Base-by-base conservation (phyloP, 2,329 filamentous ascomycete genomes). In the Ophiostoma australiae region DNA sequence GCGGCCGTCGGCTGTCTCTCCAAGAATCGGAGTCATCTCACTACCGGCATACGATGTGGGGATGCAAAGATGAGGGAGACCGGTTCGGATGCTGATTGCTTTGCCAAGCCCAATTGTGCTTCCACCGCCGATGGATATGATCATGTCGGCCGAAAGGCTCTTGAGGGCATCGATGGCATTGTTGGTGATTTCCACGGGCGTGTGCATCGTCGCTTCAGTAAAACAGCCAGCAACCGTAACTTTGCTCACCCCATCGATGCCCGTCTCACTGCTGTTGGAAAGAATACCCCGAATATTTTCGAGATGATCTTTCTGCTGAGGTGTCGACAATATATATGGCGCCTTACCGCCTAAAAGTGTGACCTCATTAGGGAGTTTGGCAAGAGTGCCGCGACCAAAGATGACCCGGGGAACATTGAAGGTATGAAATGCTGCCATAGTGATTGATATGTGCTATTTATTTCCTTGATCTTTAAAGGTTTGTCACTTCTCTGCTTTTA, bases 21-120 rank as follows among this genome's bases (percentile, higher is more conserved):
- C 88, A 15, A 90, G 78, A 67, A 89, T 88, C 0, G 87, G 85
- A 3, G 88, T 90, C 83, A 90, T 87, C 76, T 90, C 88, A 72
- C 84, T 86, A 3, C 86, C 86, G 5, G 86, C 84, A 75, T 88
- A 89, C 0, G 86, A 87, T 2, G 86, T 88, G n/a, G 86, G 85
- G 68, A 89, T 84, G 41, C 67, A 70, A 11, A 58, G 52, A 58
- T 58, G 52, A 6, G 52, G 52, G 3, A 58, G 52, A n/a, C 52
- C 52, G 10, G 52, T 58, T 8, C 52, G 52, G 3, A 58, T 58
- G 11, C 52, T 58, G 23, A 58, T 58, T 23, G 52, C 52, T 27
- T 58, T 58, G 8, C 52, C 52, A 58, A 58, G 52, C 27, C 52
- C 52, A 13, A 58, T 58, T 10, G 52, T 58, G 52, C 52, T 58